A percentile compares a stretch with the other conserved stretches of the same genome.
These are phyloP conservation scores for Trichocladium uniseriatum DNA, from an alignment of 495 filamentous ascomycete species.

Conservation along the genomic window DNA sequence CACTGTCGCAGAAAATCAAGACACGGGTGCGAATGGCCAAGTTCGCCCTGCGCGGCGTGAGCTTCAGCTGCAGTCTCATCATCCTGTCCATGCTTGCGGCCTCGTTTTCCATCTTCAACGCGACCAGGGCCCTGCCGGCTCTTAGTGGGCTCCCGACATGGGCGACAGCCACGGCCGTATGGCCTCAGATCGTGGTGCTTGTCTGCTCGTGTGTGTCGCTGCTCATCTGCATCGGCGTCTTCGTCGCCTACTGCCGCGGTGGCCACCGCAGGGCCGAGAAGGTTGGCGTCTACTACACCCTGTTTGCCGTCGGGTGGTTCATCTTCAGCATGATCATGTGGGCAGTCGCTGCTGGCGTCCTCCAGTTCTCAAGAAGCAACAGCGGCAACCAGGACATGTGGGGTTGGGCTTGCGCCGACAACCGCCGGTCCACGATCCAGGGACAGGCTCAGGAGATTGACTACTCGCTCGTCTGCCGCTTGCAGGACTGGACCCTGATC, in stretches of 20 bases:
- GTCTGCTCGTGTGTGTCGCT: constrained; percentile 72
- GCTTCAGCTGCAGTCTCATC: constrained; percentile 93
- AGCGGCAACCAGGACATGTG: constrained; percentile 79
- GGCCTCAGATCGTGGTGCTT: constrained; percentile 83
- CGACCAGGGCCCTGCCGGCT: constrained; percentile 60
- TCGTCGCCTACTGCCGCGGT: constrained; percentile 80
- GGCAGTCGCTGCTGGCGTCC: constrained; percentile 74
- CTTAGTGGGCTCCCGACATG: constrained; percentile 76
- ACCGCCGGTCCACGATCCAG: constrained; percentile 67
- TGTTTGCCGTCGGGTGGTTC: constrained; percentile 88
- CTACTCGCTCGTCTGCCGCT: constrained; percentile 88
- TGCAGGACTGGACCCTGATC: constrained; percentile 92
- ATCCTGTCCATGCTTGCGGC: constrained; percentile 78
- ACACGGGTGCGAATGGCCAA: constrained; percentile 87
- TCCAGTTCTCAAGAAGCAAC: constrained; percentile 64
- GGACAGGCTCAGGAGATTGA: constrained; percentile 66
- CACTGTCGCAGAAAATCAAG: constrained; percentile 68
- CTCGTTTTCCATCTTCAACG: constrained; percentile 82
- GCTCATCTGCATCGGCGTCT: constrained; percentile 64
- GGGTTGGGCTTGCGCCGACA: constrained; percentile 93
- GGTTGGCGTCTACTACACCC: constrained; percentile 83
- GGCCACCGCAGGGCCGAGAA: constrained; percentile 88
- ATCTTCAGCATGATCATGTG: constrained; percentile 90
- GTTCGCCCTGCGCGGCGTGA: constrained; percentile 83
- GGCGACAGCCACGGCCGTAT: constrained; percentile 67